These are phyloP conservation scores for Kandelia obovata DNA, from an alignment of 345 rosid genomes.

Conservation along the genomic window DNA sequence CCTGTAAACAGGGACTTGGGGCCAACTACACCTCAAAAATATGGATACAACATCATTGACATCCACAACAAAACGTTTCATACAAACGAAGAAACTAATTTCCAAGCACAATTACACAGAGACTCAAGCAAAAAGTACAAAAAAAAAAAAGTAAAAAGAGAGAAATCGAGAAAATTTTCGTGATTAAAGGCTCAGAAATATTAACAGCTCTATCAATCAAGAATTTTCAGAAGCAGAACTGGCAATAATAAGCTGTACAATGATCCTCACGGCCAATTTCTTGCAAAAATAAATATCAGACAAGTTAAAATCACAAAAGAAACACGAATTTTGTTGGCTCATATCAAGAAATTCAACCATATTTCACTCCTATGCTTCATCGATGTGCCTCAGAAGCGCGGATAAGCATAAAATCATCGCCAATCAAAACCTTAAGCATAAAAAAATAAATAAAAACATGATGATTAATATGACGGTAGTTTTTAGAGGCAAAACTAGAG, in stretches of 20 bases:
- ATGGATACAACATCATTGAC: slow-evolving; percentile 1
- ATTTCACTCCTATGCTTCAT: slow-evolving; percentile 44
- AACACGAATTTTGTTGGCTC: slow-evolving; percentile 35
- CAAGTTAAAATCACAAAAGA: background rate
- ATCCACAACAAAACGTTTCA: too few species aligned
- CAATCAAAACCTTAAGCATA: background rate
- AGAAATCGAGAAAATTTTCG: too few species aligned
- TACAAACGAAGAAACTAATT: background rate
- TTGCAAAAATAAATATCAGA: too few species aligned
- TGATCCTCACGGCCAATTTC: slow-evolving; percentile 44
- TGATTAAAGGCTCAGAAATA: slow-evolving; percentile 45
- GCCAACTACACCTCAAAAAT: slow-evolving; percentile 50
- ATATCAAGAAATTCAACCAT: slow-evolving; percentile 84
- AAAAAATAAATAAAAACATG: background rate
- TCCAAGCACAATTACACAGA: background rate
- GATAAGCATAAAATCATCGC: slow-evolving; percentile 65
- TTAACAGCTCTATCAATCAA: slow-evolving; percentile 77
- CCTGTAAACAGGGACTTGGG: slow-evolving; percentile 52
- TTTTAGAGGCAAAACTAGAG: background rate
- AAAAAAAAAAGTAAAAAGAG: background rate
- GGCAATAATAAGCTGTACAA: slow-evolving; percentile 71
- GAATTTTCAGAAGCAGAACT: slow-evolving; percentile 97
- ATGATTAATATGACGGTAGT: background rate
- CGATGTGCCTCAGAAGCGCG: slow-evolving; percentile 71
- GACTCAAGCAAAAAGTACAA: too few species aligned